Conservation (phyloP, 2,329 filamentous ascomycete species). For the Lachnellula suecica region DNA sequence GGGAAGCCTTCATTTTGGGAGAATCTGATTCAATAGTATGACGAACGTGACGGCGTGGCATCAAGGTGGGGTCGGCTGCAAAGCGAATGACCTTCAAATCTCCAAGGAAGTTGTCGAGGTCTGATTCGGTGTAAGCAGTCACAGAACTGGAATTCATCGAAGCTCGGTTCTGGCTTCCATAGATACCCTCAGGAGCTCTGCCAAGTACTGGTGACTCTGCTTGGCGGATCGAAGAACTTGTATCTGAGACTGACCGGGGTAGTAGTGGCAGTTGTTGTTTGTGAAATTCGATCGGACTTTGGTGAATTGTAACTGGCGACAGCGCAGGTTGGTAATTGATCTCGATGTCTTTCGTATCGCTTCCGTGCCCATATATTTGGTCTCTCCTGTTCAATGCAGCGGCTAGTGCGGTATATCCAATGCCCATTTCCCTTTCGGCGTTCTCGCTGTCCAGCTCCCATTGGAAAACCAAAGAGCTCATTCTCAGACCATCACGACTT, state of each 20-base stretch:
- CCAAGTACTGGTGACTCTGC: neutral
- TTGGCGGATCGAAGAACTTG: neutral
- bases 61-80: conserved; percentile 48
- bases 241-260: neutral
- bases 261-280: neutral
- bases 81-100: conserved; percentile 46
- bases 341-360: neutral
- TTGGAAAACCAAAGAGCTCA: conserved; percentile 64
- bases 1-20: conserved; percentile 44
- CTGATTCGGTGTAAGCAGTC: conserved; percentile 33
- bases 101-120: conserved; percentile 36
- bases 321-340: neutral
- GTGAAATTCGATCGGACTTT: neutral
- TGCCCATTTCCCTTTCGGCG: conserved; percentile 59
- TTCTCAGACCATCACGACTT: conserved; percentile 60
- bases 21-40: conserved; percentile 43
- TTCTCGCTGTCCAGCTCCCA: conserved; percentile 61
- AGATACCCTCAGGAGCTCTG: neutral
- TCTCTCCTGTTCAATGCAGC: conserved; percentile 59
- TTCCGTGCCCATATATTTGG: conserved; percentile 9
- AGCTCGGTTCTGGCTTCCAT: neutral
- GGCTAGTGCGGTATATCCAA: conserved; percentile 66
- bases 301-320: neutral
- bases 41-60: conserved; percentile 53
- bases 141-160: conserved; percentile 29